phyloP scores from a whole-genome alignment of 768 basidiomycete species.

The Mycena crocata region DNA sequence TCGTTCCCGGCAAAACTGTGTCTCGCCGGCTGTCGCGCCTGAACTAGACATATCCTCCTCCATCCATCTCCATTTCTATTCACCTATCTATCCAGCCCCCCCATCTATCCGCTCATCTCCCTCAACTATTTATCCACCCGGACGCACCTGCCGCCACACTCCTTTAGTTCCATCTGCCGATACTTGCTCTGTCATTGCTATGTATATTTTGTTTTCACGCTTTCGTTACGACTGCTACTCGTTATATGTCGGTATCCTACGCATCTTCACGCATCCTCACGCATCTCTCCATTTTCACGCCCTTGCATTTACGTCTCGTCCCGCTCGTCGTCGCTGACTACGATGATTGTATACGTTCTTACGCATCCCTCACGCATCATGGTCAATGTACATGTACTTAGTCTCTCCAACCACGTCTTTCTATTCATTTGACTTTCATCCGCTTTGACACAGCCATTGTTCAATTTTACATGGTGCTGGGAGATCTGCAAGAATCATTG shows the following conservation, averaged over 20 bases:
- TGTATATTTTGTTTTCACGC: conserved; percentile 28
- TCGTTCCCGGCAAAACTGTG: conserved; percentile 72
- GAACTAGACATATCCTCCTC: conserved; percentile 8
- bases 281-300: conserved; percentile 23
- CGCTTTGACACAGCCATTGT: no score
- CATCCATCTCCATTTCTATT: background rate
- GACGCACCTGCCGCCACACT: conserved; percentile 25
- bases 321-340: conserved; percentile 5
- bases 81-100: background rate
- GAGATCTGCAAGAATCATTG: no score
- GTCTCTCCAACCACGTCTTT: no score
- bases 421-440: background rate
- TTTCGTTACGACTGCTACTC: conserved; percentile 26
- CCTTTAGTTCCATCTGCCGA: conserved; percentile 16
- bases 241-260: conserved; percentile 15
- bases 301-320: conserved; percentile 14
- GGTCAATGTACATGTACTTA: conserved; percentile 23
- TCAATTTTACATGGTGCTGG: no score
- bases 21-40: conserved; percentile 64
- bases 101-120: background rate
- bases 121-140: conserved; percentile 18
- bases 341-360: conserved; percentile 28
- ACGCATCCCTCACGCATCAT: conserved; percentile 15
- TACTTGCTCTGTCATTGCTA: conserved; percentile 27
- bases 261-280: conserved; percentile 21